Evolutionary conservation across 139 green algal species (phyloP), one percentile per base, ranked within the genome.

Genomic region (Deuterostichococcus epilithicus): DNA sequence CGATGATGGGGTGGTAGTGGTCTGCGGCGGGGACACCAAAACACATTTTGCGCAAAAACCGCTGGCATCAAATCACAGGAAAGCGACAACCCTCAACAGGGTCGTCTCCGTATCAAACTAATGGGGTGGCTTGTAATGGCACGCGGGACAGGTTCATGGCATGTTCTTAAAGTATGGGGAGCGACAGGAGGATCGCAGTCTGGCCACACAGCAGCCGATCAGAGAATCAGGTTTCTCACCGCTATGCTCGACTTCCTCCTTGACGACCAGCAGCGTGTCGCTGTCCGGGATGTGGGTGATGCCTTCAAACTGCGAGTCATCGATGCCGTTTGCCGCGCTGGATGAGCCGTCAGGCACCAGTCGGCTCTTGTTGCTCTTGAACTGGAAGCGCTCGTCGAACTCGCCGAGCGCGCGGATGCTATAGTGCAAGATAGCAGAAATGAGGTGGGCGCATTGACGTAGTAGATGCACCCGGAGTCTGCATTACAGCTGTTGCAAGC

Each of bases 231-330:
- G 38, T 67, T 42, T 5, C 30, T 1, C 45, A 70, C 68, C 68
- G 45, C 32, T 33, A 35, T 80, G 42, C 15, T 10, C 10, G 39
- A 68, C 34, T 28, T 58, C 44, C 68, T 88, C 84, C 1, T 85
- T 71, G 10, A 88, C 70, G 5, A 88, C 70, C 22, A 88, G 72
- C 44, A 85, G 84, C n/a, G 84, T 88, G 45, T 85, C 71, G 25
- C 77, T 81, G 22, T 85, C 70, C 5, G 78, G 74, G 13, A 77
- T 71, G 60, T 78, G 77, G 25, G 75, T 70, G 36, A 84, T 84
- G 34, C 68, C 65, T 68, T 80, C 75, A 73, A 80, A 80, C 25
- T 73, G 63, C n/a, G 38, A 69, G 39, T 75, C 75, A 4, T 34
- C 68, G 26, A 58, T 52, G 13, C 42, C 67, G 67, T 72, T 42